These are phyloP conservation scores for Cucurbita pepo DNA, from an alignment of 306 rosid genomes.

Conservation along the genomic window DNA sequence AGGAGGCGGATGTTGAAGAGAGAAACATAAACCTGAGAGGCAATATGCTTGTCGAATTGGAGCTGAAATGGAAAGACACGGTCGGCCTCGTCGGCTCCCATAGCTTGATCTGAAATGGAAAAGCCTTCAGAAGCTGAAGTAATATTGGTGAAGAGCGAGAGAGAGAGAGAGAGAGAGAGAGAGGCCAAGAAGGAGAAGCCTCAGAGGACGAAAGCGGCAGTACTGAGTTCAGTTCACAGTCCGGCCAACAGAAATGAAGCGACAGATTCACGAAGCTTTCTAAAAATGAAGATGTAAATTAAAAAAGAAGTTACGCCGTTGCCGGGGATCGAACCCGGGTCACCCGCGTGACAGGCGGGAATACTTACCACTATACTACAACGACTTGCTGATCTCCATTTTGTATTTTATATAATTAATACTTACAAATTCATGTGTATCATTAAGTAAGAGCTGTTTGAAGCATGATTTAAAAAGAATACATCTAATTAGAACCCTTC, in stretches of 20 bases:
- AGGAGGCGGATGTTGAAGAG: background rate
- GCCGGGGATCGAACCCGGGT: background rate
- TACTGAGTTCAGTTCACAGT: background rate
- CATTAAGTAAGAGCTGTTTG: background rate
- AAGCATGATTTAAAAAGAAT: background rate
- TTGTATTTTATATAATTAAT: no score
- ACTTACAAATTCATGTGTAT: no score
- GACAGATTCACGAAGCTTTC: background rate
- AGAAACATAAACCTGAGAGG: constrained; percentile 44
- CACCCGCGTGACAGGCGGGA: background rate
- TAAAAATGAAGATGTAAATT: background rate
- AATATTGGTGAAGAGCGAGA: no score
- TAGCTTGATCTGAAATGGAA: background rate
- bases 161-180: background rate
- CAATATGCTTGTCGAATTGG: constrained; percentile 75
- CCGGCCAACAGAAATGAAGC: background rate
- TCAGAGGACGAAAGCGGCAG: background rate
- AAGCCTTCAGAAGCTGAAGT: background rate
- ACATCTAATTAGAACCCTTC: background rate
- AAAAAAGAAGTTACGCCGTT: background rate
- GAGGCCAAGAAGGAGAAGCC: background rate
- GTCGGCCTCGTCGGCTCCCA: constrained; percentile 65
- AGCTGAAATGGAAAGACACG: constrained; percentile 78
- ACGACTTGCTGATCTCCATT: background rate
- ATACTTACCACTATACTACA: background rate